Evolutionary conservation across 2,329 filamentous ascomycete genomes (phyloP), one percentile per base, ranked within the genome.

Genomic region (Aspergillus niger): DNA sequence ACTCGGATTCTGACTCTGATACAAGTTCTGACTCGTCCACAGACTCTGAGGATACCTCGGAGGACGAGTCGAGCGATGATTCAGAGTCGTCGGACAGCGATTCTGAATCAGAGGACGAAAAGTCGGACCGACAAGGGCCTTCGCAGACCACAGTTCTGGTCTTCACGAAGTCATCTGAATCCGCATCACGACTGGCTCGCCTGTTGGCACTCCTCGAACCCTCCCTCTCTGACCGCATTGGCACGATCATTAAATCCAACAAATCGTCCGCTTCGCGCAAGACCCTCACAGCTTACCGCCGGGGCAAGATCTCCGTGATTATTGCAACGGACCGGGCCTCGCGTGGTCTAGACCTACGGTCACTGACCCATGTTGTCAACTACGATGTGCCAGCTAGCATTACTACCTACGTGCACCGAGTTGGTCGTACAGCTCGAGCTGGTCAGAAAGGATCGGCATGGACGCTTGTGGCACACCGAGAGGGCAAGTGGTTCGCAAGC

Each of bases 251-350:
- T 13, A 93, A 91, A 20, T 91, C 91, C 0, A 89, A 88, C 26
- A 86, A 90, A n/a, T 91, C 89, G 1, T 85, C 88, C 13, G 82
- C 85, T 13, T 88, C 90, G 15, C 85, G 86, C 61, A 88, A 86
- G 68, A 87, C 89, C 0, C 81, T 93, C 24, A 82, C 83, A 26
- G 83, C 85, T n/a, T 93, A 94, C 74, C 78, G 83, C 3, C 75
- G 80, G 7, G 83, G 83, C 59, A 85, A 85, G 60, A 76, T 91
- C 26, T 87, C 88, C 6, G 86, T 96, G 50, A 86, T 98, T 47
- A 89, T 98, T 49, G 92, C 93, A 0, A 96, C 95, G 0, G 94
- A 98, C 73, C 89, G 96, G n/a, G 91, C 95, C 1, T 91, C 92
- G 2, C 90, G 94, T 64, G 95, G 94, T 69, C 87, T 98, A 26